A percentile compares a stretch with the other conserved stretches of the same genome.
Evolutionary conservation across 768 basidiomycete genomes (phyloP).

Genomic region (Russula sp.): DNA sequence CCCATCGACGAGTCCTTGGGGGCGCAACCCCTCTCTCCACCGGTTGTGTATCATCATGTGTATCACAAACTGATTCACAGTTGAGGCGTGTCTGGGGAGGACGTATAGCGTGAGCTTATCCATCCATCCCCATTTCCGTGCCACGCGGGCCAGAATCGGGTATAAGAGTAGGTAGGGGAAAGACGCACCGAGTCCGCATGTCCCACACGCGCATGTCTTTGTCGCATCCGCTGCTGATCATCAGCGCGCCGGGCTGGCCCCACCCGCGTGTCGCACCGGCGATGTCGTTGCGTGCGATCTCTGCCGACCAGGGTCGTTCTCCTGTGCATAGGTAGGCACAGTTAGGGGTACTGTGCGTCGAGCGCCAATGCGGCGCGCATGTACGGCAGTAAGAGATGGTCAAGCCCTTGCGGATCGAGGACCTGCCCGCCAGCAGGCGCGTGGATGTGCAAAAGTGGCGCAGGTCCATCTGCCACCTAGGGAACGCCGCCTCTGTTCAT

Average conservation of each 20-base stretch:
- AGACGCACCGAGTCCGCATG: conserved; percentile 69
- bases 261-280: conserved; percentile 77
- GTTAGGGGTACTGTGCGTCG: conserved; percentile 25
- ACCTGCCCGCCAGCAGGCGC: conserved; percentile 16
- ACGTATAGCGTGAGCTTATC: conserved; percentile 38
- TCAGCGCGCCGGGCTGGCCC: conserved; percentile 77
- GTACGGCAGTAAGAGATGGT: conserved; percentile 33
- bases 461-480: conserved; percentile 12
- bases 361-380: conserved; percentile 49
- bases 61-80: conserved; percentile 89
- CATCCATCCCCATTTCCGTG: not conserved
- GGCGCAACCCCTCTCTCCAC: no score
- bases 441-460: conserved; percentile 16
- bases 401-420: conserved; percentile 15
- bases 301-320: not conserved
- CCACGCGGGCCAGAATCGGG: no score
- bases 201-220: conserved; percentile 90
- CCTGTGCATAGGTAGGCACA: not conserved
- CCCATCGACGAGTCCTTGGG: no score
- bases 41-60: conserved; percentile 80
- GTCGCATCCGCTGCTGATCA: conserved; percentile 95
- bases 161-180: not conserved
- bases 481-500: not conserved
- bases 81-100: conserved; percentile 80
- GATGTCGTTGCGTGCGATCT: conserved; percentile 35